These are phyloP conservation scores for Linnemannia hyalina DNA, from an alignment of 192 early-diverging fungal genomes.

Conservation along the genomic window DNA sequence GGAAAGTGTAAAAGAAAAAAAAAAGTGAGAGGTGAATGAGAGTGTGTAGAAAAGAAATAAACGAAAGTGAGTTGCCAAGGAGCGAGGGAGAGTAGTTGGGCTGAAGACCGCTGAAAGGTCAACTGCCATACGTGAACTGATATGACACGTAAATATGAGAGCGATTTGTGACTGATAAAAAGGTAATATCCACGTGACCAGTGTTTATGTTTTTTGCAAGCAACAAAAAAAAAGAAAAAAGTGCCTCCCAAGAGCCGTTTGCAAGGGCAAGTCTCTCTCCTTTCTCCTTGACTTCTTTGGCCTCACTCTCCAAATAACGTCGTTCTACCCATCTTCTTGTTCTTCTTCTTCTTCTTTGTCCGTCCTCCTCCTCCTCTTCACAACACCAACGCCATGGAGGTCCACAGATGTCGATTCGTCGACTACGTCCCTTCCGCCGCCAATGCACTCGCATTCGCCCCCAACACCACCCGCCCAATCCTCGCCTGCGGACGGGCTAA, in stretches of 20 bases:
- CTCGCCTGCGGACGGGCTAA: slow-evolving; percentile 91
- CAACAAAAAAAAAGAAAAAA: slow-evolving; percentile 35
- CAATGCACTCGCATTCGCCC: slow-evolving; percentile 85
- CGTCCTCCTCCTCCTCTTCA: neutral
- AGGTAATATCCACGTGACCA: slow-evolving; percentile 1
- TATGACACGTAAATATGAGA: neutral
- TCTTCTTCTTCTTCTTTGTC: neutral
- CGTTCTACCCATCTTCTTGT: neutral
- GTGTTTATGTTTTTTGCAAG: slow-evolving; percentile 24
- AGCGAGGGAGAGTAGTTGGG: neutral
- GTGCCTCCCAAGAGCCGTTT: neutral
- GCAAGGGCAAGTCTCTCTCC: neutral
- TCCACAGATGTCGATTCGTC: slow-evolving; percentile 89
- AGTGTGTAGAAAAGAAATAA: neutral
- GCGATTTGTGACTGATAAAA: neutral
- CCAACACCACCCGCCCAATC: slow-evolving; percentile 62
- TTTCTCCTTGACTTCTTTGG: neutral
- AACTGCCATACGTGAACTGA: neutral
- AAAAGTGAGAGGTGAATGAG: neutral
- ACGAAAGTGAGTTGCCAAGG: neutral
- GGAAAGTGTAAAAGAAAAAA: neutral
- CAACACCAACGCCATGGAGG: slow-evolving; percentile 66
- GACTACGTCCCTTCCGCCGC: slow-evolving; percentile 89
- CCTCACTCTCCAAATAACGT: slow-evolving; percentile 1
- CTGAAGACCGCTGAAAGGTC: too few relatives aligned